Evolutionary conservation across 2,329 filamentous ascomycete genomes (phyloP).

Genomic region (Xylaria sp.): DNA sequence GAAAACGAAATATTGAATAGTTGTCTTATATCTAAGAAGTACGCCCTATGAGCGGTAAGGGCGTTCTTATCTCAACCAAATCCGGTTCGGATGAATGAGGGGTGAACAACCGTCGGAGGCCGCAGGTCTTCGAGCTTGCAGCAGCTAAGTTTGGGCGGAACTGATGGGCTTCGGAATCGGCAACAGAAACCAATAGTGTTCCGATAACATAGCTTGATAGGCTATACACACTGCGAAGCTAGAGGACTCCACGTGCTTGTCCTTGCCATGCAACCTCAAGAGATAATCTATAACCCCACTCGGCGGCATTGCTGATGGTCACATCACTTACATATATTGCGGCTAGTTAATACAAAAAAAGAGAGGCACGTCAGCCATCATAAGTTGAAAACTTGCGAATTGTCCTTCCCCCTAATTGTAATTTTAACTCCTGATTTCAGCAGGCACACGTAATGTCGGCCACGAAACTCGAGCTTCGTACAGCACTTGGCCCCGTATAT

Average conservation of each 20-base stretch:
- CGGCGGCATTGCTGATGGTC: background rate
- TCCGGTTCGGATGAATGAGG: background rate
- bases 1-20: background rate
- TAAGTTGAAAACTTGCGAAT: background rate
- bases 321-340: slow-evolving; percentile 1
- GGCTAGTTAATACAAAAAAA: slow-evolving; percentile 10
- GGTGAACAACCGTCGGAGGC: slow-evolving; percentile 41
- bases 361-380: background rate
- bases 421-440: background rate
- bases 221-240: background rate
- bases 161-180: background rate
- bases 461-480: slow-evolving; percentile 50
- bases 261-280: background rate
- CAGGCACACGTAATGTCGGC: slow-evolving; percentile 39
- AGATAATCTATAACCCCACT: slow-evolving; percentile 19
- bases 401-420: background rate
- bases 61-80: background rate
- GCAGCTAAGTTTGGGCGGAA: background rate
- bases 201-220: background rate
- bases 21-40: background rate
- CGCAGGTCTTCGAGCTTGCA: slow-evolving; percentile 40
- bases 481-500: slow-evolving; percentile 50
- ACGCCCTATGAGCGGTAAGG: background rate
- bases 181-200: background rate
- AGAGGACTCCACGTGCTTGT: slow-evolving; percentile 1